Conservation (phyloP, 257 asterid genomes). For the Nemophila menziesii region DNA sequence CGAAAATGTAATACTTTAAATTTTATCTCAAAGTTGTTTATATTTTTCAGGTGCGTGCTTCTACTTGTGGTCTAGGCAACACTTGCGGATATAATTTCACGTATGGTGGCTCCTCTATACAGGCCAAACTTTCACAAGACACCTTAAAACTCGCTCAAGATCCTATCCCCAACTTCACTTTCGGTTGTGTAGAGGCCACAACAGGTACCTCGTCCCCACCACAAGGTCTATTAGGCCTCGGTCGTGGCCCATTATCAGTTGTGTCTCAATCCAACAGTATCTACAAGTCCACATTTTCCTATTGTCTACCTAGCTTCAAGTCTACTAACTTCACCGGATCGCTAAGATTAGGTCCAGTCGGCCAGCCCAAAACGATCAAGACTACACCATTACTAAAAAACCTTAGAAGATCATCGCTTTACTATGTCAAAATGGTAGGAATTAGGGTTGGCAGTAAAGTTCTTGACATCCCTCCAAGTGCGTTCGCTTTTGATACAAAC, state of each 20-base stretch:
- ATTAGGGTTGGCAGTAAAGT: slow-evolving; percentile 45
- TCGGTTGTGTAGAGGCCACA: slow-evolving; percentile 45
- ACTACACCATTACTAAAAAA: slow-evolving; percentile 47
- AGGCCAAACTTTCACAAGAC: slow-evolving; percentile 46
- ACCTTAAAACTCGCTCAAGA: slow-evolving; percentile 51
- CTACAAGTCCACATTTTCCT: slow-evolving; percentile 59
- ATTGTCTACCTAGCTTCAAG: slow-evolving; percentile 68
- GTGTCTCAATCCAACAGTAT: slow-evolving; percentile 41
- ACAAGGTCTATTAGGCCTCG: slow-evolving; percentile 65
- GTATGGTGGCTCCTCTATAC: slow-evolving; percentile 51
- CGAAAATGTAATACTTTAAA: not conserved
- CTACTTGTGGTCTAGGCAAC: slow-evolving; percentile 27
- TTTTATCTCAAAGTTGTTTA: not conserved
- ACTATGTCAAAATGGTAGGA: slow-evolving; percentile 55
- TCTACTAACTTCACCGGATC: slow-evolving; percentile 47
- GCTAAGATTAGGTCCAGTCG: slow-evolving; percentile 47
- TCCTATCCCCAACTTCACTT: slow-evolving; percentile 37
- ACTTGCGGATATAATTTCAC: slow-evolving; percentile 55
- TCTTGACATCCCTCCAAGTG: slow-evolving; percentile 37
- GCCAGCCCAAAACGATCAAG: slow-evolving; percentile 61
- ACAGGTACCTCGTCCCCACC: slow-evolving; percentile 55
- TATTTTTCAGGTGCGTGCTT: slow-evolving; percentile 39
- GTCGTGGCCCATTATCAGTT: slow-evolving; percentile 65
- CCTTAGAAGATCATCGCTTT: slow-evolving; percentile 65
- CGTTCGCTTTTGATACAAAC: slow-evolving; percentile 51